Percentiles rank a stretch among this genome's conserved stretches.
Conservation (phyloP, 2,329 filamentous ascomycete genomes). For the Xylariaceae sp. region DNA sequence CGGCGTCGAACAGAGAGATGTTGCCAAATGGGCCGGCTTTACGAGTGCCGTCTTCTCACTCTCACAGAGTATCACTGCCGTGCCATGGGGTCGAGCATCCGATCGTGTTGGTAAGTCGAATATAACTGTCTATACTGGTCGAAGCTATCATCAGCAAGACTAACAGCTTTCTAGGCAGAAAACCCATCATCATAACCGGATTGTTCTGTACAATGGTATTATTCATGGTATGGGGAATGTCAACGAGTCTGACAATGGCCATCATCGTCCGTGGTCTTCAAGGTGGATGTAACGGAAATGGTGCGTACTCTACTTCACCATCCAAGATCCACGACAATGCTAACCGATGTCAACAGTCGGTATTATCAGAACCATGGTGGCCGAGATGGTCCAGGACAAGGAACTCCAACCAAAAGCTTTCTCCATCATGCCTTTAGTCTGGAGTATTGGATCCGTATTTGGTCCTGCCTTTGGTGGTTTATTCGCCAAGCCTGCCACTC, state of each 20-base stretch:
- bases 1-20: slow-evolving; percentile 61
- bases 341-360: slow-evolving; percentile 53
- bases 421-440: slow-evolving; percentile 86
- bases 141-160: neutral
- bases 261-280: slow-evolving; percentile 71
- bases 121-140: neutral
- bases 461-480: slow-evolving; percentile 84
- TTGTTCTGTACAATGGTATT: slow-evolving; percentile 74
- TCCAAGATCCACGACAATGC: neutral
- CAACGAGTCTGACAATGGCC: slow-evolving; percentile 72
- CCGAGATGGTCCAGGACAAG: slow-evolving; percentile 83
- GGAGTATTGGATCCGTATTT: slow-evolving; percentile 81
- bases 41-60: slow-evolving; percentile 68
- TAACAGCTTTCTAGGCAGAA: slow-evolving; percentile 44
- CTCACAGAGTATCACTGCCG: slow-evolving; percentile 64
- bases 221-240: slow-evolving; percentile 79
- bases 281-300: slow-evolving; percentile 82
- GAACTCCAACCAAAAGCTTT: slow-evolving; percentile 86
- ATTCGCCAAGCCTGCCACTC: slow-evolving; percentile 72
- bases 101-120: slow-evolving; percentile 57
- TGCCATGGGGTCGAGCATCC: slow-evolving; percentile 70
- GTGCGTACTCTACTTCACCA: slow-evolving; percentile 34
- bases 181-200: slow-evolving; percentile 71
- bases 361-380: slow-evolving; percentile 86
- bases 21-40: slow-evolving; percentile 76